Base-by-base conservation (phyloP, 176 grass and related monocot species). In the Oryza brachyantha region DNA sequence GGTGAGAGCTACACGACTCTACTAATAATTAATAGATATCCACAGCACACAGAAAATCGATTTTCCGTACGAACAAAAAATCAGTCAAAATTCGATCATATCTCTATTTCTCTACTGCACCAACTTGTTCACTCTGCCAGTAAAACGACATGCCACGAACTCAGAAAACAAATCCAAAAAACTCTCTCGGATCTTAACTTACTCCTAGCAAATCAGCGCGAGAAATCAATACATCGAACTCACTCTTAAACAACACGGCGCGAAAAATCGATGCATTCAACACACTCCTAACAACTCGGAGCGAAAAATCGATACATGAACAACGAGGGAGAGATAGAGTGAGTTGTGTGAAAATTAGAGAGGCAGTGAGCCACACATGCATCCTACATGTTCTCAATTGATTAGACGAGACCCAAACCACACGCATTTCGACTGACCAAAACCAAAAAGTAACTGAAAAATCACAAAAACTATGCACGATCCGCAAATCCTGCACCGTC, bases 111-210 rank as follows among this genome's bases (percentile, higher is more conserved):
- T 14, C 70, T 75, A 22, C 59, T 31, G 4, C 37, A 80, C 43
- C 54, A 64, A 70, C 63, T 70, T 36, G 32, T 70, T 88, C 70
- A 29, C 11, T 21, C 62, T 24, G 37, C 14, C 10, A 24, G 12
- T 76, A 57, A 88, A 84, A 74, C 54, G 62, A 67, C 75, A 62
- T 63, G 61, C 34, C 12, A 62, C 1, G 39, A 62, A 13, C 48
- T 68, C n/a, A 34, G 9, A 25, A 36, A 68, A 29, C 58, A 64
- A 52, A 57, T n/a, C 7, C 14, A 75, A 35, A 58, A 5, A 13
- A 1, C 13, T 40, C 32, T 27, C 35, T 29, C 24, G 9, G 66
- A 74, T 32, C 31, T 39, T 6, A 19, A 31, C 14, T 54, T 34
- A 43, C 0, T 40, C 8, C 38, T 61, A 24, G 16, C 1, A 7